Conservation (phyloP, 2,329 filamentous ascomycete species). For the Albophoma yamanashiensis region DNA sequence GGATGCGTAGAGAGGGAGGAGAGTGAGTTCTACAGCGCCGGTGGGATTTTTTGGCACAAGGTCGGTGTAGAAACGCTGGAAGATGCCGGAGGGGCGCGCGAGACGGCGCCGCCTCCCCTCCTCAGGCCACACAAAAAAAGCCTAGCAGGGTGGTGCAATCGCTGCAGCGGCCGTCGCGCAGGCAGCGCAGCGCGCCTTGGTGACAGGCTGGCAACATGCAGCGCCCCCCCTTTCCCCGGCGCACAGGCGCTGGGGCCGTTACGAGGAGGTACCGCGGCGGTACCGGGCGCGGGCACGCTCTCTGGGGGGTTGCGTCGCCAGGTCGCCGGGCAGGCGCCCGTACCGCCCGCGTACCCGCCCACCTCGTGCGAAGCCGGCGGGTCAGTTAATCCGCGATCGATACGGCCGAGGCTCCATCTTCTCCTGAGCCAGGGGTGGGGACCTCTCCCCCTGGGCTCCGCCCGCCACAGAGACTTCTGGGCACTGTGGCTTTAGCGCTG, state of each 20-base stretch:
- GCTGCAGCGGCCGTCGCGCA: background rate
- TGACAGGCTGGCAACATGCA: background rate
- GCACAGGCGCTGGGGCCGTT: background rate
- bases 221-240: background rate
- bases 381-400: background rate
- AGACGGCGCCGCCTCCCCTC: background rate
- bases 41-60: slow-evolving; percentile 3
- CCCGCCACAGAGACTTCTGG: background rate
- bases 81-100: background rate
- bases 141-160: background rate
- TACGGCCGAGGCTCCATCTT: background rate
- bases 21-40: slow-evolving; percentile 6
- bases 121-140: background rate
- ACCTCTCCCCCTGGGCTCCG: background rate
- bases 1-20: slow-evolving; percentile 4
- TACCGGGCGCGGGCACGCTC: background rate
- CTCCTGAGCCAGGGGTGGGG: slow-evolving; percentile 1
- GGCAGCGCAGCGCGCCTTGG: background rate
- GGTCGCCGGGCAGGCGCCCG: background rate
- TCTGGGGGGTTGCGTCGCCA: background rate
- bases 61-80: slow-evolving; percentile 1
- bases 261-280: background rate
- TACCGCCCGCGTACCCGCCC: background rate
- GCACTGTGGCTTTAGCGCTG: background rate
- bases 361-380: background rate